Base-by-base conservation (phyloP, 2,329 filamentous ascomycete species). In the Exutisphaerella laricina region DNA sequence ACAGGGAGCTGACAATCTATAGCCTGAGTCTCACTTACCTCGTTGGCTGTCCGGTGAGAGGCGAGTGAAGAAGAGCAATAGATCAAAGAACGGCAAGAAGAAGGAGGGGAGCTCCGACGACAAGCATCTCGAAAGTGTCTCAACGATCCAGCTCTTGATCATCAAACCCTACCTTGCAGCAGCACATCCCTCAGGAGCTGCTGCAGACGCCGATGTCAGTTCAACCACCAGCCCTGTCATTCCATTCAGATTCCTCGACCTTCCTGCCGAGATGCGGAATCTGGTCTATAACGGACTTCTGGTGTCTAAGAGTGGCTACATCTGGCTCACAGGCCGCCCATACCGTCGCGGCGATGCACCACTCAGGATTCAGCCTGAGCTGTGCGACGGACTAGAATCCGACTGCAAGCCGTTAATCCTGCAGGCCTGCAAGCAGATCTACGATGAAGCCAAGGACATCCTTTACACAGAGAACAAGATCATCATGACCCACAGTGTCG, bases 401-500 rank as follows among this genome's bases (percentile, higher is more conserved):
- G 22, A 20, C n/a, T 41, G 35, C 36, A 18, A 35, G 7, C 5
- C 54, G 7, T 9, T 13, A 9, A 28, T 69, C 6, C 58, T 69
- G 5, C 54, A 58, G 21, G 56, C 60, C 17, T 62, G 58, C 36
- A 55, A 59, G 32, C 52, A 60, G 12, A 60, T 68, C 40, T 54
- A 64, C 46, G 43, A 50, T 25, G 65, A 70, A 54, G 57, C 65
- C 4, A 60, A 57, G 12, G 49, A 52, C 2, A 49, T 67, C 6
- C 54, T 70, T 9, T 68, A 67, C 46, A 51, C 56, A 16, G 53
- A 56, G 7, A 69, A 68, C 26, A 46, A 28, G 3, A n/a, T 35
- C 17, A 35, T 50, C 25, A 25, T 41, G 23, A 31, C 20, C 30
- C 29, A 21, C 30, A 14, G 20, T 5, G 23, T 33, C 2, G 37